Base-by-base conservation (phyloP, 139 green algal species). In the Chlamydomonas asymmetrica region DNA sequence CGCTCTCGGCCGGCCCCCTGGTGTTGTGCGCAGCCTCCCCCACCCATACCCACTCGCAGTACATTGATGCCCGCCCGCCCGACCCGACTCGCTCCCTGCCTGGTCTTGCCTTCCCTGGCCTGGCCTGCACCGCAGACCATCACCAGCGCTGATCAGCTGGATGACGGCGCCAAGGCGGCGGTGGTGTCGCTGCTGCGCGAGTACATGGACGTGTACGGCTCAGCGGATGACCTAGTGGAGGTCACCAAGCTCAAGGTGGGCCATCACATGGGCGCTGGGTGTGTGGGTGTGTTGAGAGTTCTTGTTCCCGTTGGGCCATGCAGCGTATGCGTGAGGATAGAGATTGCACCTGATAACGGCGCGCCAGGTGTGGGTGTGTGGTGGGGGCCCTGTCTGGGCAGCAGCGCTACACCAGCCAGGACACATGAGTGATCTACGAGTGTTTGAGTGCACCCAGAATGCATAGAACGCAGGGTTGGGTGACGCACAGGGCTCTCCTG, bases 201-300 rank as follows among this genome's bases (percentile, higher is more conserved):
- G 23, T 62, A 70, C 41, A 57, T 77, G 41, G 71, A 77, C 31
- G 31, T 63, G 43, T 59, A 59, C 22, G 71, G 71, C 32, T 59
- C n/a, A n/a, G n/a, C 59, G 0, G 71, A 77, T 43, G 71, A 77
- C 41, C 40, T 77, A 32, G 59, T 77, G 57, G 71, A 77, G 59
- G 16, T 77, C 4, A 3, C 23, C 2, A 59, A 77, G 8, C 45
- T 77, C 59, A 77, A 77, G 57, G 71, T 77, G 34, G 16, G n/a
- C n/a, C n/a, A n/a, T n/a, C n/a, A n/a, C n/a, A n/a, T n/a, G n/a
- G 52, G 20, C 5, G 41, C 5, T n/a, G 64, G 43, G 31, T 32
- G 39, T 41, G 31, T 31, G 31, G 37, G 60, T 35, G 9, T 6
- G 13, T 7, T 31, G 40, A 61, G 9, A 61, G 20, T 29, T 61